phyloP scores from a whole-genome alignment of 139 green algal species.

The Closterium sp. region DNA sequence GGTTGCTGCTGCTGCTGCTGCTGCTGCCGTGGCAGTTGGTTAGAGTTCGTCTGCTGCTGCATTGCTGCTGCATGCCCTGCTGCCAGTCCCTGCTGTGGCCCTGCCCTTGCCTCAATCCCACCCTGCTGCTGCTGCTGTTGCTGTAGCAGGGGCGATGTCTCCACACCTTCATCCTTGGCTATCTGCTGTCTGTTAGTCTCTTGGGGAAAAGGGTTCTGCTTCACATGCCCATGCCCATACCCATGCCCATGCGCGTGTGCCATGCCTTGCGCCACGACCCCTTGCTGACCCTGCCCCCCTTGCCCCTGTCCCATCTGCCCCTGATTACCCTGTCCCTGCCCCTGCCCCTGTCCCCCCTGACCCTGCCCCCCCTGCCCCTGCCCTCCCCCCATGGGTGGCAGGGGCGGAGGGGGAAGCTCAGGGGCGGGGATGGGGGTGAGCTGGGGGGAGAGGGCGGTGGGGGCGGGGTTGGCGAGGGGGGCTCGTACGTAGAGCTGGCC shows the following conservation, averaged over 20 bases:
- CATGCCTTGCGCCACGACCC: background rate
- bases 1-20: background rate
- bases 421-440: background rate
- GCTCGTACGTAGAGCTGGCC: slow-evolving; percentile 23
- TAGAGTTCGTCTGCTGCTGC: no score
- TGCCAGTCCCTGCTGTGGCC: background rate
- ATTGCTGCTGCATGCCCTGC: background rate
- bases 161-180: background rate
- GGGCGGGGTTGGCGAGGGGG: background rate
- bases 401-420: background rate
- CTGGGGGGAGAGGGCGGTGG: background rate
- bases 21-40: background rate
- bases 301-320: background rate
- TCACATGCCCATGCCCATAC: background rate
- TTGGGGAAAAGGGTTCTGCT: background rate
- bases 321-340: background rate
- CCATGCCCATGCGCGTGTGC: background rate
- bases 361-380: background rate
- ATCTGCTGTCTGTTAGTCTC: background rate
- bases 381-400: background rate
- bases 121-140: background rate
- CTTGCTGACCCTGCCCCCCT: background rate
- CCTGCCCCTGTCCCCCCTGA: background rate
- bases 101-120: background rate
- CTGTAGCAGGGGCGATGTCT: no score